Evolutionary conservation across 768 basidiomycete species (phyloP), one percentile per base, ranked within the genome.

Genomic region (Xerocomus potaroensis): DNA sequence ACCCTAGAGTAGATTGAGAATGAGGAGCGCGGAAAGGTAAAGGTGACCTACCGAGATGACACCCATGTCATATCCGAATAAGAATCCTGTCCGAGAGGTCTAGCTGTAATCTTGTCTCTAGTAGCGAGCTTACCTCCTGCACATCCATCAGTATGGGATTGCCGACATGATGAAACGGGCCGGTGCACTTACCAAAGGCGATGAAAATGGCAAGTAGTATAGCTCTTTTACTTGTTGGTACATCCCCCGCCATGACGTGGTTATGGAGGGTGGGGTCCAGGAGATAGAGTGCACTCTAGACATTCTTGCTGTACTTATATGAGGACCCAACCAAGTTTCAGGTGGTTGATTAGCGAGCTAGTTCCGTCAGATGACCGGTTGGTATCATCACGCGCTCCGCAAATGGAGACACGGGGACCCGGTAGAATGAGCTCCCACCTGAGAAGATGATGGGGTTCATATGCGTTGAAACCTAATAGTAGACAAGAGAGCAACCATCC

Each of bases 51-150:
- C 82, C 45, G 84, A 86, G 50, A 86, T 85, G 45, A 86, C 81
- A 63, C 85, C 83, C 60, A 87, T 84, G 53, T 87, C 84, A 62
- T 86, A 87, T 50, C 84, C 83, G 46, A 84, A 86, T 8, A 85
- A 64, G 61, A 83, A 84, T 10, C 80, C 81, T 54, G 31, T 4
- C 5, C 14, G 33, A 37, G 29, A 43, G n/a, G 22, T 55, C 23
- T 10, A 31, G 16, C 6, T 24, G 23, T 8, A 18, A 34, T 18
- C 10, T 14, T 7, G 10, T 45, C 14, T 24, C 4, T 3, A 35
- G 4, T 8, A 12, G 18, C 39, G 22, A 38, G 18, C 49, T 47
- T 41, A 61, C 63, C 55, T 50, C 63, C 58, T 65, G 36, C 30
- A 12, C 31, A 10, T 2, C 10, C 27, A 19, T 43, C 37, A 46